phyloP scores from a whole-genome alignment of 1,139 yeast genomes.

The Candida neerlandica region DNA sequence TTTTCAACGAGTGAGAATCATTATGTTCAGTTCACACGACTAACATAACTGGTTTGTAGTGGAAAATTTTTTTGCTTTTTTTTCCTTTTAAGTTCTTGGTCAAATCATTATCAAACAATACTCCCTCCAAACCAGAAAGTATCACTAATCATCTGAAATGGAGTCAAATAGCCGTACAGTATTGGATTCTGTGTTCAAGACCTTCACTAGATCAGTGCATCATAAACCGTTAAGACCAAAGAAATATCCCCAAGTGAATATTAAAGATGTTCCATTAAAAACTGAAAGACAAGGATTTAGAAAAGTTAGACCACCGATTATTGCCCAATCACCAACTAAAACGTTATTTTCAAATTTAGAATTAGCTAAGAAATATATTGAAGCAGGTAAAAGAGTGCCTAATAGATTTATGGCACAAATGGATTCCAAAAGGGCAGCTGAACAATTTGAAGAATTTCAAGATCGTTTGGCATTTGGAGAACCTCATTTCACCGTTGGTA shows the following conservation, averaged over 20 bases:
- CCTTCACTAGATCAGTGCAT: conserved; percentile 30
- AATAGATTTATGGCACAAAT: conserved; percentile 29
- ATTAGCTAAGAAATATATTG: conserved; percentile 36
- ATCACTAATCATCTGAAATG: conserved; percentile 1
- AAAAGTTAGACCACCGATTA: conserved; percentile 40
- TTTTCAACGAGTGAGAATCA: neutral
- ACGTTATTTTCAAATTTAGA: conserved; percentile 45
- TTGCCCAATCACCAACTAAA: conserved; percentile 44
- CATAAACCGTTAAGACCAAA: conserved; percentile 33
- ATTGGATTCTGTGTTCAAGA: conserved; percentile 15
- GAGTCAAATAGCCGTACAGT: conserved; percentile 8
- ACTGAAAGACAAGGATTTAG: conserved; percentile 45
- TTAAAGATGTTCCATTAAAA: conserved; percentile 40
- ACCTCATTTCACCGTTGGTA: conserved; percentile 84
- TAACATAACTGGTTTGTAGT: neutral
- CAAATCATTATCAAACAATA: neutral
- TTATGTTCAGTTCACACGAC: neutral
- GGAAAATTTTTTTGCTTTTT: conserved; percentile 1
- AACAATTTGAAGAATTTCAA: conserved; percentile 47
- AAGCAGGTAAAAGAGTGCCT: conserved; percentile 48
- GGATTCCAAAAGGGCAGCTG: conserved; percentile 37
- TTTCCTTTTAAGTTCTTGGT: neutral
- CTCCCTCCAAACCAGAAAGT: neutral
- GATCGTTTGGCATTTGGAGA: conserved; percentile 62
- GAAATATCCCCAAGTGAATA: conserved; percentile 45